A percentile compares a stretch with the other conserved stretches of the same genome.
phyloP scores from a whole-genome alignment of 495 filamentous ascomycete genomes.

The Physcia stellaris region DNA sequence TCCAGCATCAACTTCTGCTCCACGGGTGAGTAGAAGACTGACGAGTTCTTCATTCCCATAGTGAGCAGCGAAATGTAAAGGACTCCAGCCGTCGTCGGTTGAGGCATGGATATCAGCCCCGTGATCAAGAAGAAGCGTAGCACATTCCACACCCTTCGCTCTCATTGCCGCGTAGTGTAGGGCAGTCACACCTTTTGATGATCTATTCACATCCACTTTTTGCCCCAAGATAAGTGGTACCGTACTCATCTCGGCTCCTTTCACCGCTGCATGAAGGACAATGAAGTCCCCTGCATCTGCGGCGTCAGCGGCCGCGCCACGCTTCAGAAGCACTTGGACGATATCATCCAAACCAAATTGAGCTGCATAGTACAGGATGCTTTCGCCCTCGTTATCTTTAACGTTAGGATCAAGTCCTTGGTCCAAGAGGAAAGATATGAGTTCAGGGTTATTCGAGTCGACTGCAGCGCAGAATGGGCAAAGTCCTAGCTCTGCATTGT shows the following conservation, averaged over 20 bases:
- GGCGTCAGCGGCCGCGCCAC: neutral
- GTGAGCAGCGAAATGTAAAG: constrained; percentile 1
- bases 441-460: neutral
- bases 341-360: neutral
- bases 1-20: constrained; percentile 5
- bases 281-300: neutral
- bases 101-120: constrained; percentile 3
- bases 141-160: neutral
- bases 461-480: constrained; percentile 2
- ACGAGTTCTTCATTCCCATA: neutral
- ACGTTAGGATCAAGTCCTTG: constrained; percentile 1
- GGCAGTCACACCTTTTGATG: neutral
- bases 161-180: neutral
- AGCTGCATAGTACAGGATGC: neutral
- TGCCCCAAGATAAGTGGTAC: neutral
- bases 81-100: neutral
- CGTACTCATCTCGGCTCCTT: neutral
- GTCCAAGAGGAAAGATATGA: neutral
- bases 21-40: neutral
- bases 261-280: neutral
- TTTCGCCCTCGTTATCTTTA: neutral
- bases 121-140: neutral
- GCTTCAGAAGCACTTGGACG: neutral
- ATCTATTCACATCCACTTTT: neutral
- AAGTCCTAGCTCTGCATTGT: neutral